Evolutionary conservation across 2,329 filamentous ascomycete genomes (phyloP).

Genomic region (Botrytis aclada): DNA sequence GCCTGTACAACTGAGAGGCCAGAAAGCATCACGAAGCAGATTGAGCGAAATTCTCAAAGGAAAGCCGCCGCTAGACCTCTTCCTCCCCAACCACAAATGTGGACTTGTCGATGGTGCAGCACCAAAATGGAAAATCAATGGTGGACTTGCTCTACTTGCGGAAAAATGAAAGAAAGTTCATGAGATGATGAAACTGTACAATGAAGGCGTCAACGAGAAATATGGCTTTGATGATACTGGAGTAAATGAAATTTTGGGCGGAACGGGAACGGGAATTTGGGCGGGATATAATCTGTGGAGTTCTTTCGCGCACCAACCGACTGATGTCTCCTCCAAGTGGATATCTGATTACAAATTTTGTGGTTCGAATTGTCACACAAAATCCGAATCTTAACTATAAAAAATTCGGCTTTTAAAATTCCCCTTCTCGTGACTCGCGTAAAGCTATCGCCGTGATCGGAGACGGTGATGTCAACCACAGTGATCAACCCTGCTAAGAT

Average conservation of each 20-base stretch:
- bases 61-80: conserved; percentile 19
- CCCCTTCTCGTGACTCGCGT: not conserved
- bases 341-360: not conserved
- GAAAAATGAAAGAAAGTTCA: conserved; percentile 53
- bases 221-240: not conserved
- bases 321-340: not conserved
- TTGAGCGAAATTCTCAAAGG: conserved; percentile 22
- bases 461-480: not conserved
- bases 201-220: not conserved
- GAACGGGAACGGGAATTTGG: not conserved
- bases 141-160: conserved; percentile 57
- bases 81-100: conserved; percentile 35
- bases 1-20: conserved; percentile 51
- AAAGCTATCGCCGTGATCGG: not conserved
- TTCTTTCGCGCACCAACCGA: not conserved
- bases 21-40: conserved; percentile 33
- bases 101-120: conserved; percentile 52
- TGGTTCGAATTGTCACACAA: not conserved
- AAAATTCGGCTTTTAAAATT: not conserved
- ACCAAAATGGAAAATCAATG: conserved; percentile 52
- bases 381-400: not conserved
- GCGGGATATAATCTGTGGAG: not conserved
- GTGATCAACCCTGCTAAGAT: not conserved
- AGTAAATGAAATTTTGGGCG: not conserved
- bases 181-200: conserved; percentile 20